Evolutionary conservation across 164 flowering plant genomes (phyloP), one percentile per base, ranked within the genome.

Genomic region (Brasenia schreberi): DNA sequence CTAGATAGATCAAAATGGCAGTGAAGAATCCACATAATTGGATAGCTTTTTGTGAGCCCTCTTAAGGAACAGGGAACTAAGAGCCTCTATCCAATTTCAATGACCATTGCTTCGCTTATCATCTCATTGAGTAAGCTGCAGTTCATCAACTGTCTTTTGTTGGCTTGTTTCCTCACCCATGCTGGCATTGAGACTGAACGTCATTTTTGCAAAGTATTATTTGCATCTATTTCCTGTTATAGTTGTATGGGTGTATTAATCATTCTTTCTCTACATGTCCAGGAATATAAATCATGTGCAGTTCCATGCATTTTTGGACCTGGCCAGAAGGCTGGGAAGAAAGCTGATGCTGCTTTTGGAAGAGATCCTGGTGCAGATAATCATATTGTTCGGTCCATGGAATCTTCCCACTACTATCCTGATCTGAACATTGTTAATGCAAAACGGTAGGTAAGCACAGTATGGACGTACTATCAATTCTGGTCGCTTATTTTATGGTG

Each of bases 371-470:
- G 71, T 67, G 65, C 56, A 65, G 84, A 77, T 45, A 66, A 73
- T 66, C 74, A 80, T 69, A 80, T 94, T 64, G 78, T 80, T 56
- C 83, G 97, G 59, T 94, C 99, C 27, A 94, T 94, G 99, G 99
- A 94, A 79, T 88, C 99, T 61, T 64, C 97, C 61, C 78, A 80
- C 42, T 94, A 94, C 70, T 95, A 88, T 80, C 1, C 79, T 39
- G 96, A 88, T 75, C 88, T 89, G 67, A 79, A 86, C 72, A 64
- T 95, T 75, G 83, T 61, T 62, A 65, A 66, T 64, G 99, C 99
- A 81, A 80, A 97, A 92, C 88, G 97, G 99, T 94, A 92, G 97
- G 97, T 94, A 91, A 87, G 97, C 90, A 86, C 84, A 59, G 68
- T 10, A 23, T 63, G 65, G 42, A 39, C 9, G 33, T 19, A 49